Evolutionary conservation across 208 protist genomes (phyloP), one percentile per base, ranked within the genome.

Genomic region (Trypanosoma vivax): DNA sequence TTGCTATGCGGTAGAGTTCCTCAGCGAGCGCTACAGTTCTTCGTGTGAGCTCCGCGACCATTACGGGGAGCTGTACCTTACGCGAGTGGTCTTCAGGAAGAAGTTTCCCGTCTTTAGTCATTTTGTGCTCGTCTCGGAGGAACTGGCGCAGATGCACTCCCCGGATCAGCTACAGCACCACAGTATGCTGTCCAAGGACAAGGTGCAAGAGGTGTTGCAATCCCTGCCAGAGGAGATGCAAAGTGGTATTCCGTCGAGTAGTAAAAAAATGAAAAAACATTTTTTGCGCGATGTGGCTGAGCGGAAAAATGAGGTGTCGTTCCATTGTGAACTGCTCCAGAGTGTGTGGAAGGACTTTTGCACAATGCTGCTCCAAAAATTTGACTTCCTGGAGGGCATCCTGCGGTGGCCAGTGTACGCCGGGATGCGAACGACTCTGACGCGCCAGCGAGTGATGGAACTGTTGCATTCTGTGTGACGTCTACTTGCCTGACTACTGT

Each of bases 11-110:
- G 48, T 68, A 39, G 70, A 73, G 28, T 37, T 89, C 25, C 73
- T 94, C 29, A 54, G 66, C 9, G 80, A 90, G 54, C 73, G 82
- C 47, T 81, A 81, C 47, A 67, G 76, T 16, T 73, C 73, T 7
- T 86, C 78, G 23, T 76, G 78, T 56, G 40, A 60, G 37, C 79
- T 88, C 60, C 71, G 77, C 2, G 78, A 90, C 47, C 81, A 76
- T 34, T 90, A 88, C 73, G 80, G 83, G 65, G 79, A 88, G 49
- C 70, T 91, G 3, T 94, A 94, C 60, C 67, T 90, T n/a, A 89
- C 80, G 5, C 87, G 83, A 40, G 67, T 86, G 23, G 50, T 94
- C 6, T 66, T 94, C 23, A 62, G 82, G 31, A 68, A 72, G 49
- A 64, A 88, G 50, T 88, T 94, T 41, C 78, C 87, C 4, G 48